Conservation (phyloP, 495 filamentous ascomycete genomes). For the Baudoinia panamericana region DNA sequence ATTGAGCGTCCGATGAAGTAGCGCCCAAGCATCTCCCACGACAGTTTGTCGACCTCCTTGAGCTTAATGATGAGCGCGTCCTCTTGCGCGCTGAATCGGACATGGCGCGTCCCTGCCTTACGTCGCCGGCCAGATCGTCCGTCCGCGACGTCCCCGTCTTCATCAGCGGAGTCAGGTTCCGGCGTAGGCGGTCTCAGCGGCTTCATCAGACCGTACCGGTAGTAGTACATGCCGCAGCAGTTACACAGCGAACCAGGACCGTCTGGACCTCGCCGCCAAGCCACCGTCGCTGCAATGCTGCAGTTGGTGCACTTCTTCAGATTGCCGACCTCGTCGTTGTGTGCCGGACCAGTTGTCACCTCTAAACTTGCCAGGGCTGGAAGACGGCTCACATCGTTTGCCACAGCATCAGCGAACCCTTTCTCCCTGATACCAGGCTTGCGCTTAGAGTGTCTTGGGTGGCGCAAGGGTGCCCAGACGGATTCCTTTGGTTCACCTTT, state of each 20-base stretch:
- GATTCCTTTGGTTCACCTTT: constrained; percentile 2
- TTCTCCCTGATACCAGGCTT: no score
- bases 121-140: no score
- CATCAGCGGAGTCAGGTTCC: no score
- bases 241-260: constrained; percentile 15
- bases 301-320: constrained; percentile 13
- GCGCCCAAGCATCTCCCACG: constrained; percentile 14
- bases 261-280: constrained; percentile 14
- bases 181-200: constrained; percentile 6
- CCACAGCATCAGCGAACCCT: no score
- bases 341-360: no score
- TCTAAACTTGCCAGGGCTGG: no score
- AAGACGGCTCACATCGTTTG: no score
- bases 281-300: constrained; percentile 1
- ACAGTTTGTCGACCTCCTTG: constrained; percentile 15
- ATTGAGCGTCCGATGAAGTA: constrained; percentile 12
- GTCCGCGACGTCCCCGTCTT: no score
- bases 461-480: constrained; percentile 6
- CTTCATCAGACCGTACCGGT: constrained; percentile 11
- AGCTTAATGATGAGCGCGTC: constrained; percentile 19
- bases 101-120: not conserved
- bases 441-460: not conserved
- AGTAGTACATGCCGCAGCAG: constrained; percentile 19
- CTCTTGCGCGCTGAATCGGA: constrained; percentile 13
- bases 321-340: no score